These are phyloP conservation scores for Sesbania bispinosa DNA, from an alignment of 306 rosid genomes.

Conservation along the genomic window DNA sequence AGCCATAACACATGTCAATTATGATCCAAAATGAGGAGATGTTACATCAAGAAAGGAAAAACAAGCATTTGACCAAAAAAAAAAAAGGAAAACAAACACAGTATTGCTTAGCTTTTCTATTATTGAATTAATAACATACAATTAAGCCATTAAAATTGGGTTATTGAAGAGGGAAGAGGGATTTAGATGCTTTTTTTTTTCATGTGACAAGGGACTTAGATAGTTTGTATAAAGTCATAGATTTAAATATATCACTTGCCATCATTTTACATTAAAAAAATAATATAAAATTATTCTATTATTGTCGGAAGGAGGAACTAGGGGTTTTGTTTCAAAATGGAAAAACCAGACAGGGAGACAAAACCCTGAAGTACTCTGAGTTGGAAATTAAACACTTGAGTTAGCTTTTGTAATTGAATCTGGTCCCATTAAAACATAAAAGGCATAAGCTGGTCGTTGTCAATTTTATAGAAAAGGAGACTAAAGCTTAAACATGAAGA, in stretches of 20 bases:
- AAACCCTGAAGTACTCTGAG: conserved; percentile 22
- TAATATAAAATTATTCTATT: neutral
- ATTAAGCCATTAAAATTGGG: too few relatives aligned
- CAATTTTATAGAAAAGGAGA: conserved; percentile 33
- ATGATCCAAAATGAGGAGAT: neutral
- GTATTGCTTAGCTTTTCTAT: neutral
- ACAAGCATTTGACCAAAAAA: too few relatives aligned
- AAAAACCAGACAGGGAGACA: conserved; percentile 33
- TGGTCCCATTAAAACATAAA: conserved; percentile 43
- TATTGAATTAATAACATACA: neutral
- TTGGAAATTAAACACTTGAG: conserved; percentile 28
- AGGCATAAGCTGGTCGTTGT: conserved; percentile 39
- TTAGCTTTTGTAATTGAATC: conserved; percentile 23
- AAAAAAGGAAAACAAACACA: too few relatives aligned
- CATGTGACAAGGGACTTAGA: too few relatives aligned
- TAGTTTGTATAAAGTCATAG: too few relatives aligned
- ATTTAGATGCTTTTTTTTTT: too few relatives aligned
- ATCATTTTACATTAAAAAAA: too few relatives aligned
- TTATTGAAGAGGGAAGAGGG: too few relatives aligned
- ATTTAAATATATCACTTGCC: too few relatives aligned
- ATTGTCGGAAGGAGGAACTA: neutral
- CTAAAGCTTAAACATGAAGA: conserved; percentile 36
- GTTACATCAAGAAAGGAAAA: too few relatives aligned
- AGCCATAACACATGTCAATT: neutral
- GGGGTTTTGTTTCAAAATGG: conserved; percentile 17